Evolutionary conservation across 2,329 filamentous ascomycete genomes (phyloP).

Genomic region (Bipolaris oryzae): DNA sequence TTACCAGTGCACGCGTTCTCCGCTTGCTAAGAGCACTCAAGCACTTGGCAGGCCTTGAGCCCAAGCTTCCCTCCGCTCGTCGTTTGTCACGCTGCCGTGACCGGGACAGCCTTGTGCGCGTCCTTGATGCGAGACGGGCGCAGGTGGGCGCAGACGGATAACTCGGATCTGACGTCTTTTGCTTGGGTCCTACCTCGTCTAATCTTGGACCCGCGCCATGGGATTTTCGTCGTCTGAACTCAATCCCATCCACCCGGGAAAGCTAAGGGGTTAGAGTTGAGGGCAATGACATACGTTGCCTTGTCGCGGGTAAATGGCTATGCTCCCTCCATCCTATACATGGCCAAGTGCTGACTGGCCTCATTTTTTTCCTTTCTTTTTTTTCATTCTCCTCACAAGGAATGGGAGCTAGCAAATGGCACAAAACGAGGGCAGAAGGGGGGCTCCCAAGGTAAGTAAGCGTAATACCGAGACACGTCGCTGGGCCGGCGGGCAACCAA

Average conservation of each 20-base stretch:
- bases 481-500: not conserved
- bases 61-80: slow-evolving; percentile 8
- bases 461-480: not conserved
- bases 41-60: slow-evolving; percentile 11
- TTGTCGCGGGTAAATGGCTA: not conserved
- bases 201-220: not conserved
- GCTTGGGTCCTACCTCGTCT: not conserved
- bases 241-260: not conserved
- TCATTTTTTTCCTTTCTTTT: no score
- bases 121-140: not conserved
- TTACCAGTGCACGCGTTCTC: slow-evolving; percentile 12
- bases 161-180: not conserved
- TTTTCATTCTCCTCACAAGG: no score
- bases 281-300: not conserved
- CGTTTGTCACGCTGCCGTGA: slow-evolving; percentile 1
- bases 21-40: slow-evolving; percentile 17
- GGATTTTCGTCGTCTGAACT: not conserved
- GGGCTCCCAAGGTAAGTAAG: not conserved
- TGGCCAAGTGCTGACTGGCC: no score
- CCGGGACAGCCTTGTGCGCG: not conserved
- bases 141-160: not conserved
- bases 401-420: not conserved
- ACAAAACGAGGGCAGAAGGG: not conserved
- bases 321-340: no score
- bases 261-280: no score